Conservation (phyloP, 345 rosid species). For the Clarkia xantiana region DNA sequence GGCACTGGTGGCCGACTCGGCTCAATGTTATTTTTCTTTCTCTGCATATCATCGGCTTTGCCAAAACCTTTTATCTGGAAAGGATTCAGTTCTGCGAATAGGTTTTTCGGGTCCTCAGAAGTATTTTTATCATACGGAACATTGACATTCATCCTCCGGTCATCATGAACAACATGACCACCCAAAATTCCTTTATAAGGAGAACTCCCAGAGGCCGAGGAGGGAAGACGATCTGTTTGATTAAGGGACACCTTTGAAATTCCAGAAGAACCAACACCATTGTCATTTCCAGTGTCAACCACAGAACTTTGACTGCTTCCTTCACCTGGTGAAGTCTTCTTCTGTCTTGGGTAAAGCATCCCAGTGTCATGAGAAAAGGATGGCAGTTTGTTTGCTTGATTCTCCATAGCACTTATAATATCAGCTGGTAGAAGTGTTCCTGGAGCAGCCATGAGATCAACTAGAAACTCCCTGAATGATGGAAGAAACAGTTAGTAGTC, state of each 20-base stretch:
- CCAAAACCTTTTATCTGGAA: conserved; percentile 78
- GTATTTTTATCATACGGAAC: conserved; percentile 52
- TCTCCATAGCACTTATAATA: conserved; percentile 44
- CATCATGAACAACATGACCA: conserved; percentile 34
- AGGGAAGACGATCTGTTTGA: conserved; percentile 41
- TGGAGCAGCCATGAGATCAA: conserved; percentile 99
- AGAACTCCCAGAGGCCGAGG: conserved; percentile 31
- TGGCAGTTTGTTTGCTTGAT: conserved; percentile 33
- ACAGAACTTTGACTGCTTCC: conserved; percentile 46
- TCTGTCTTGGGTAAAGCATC: conserved; percentile 24
- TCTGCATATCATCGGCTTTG: conserved; percentile 49
- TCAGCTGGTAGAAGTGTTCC: conserved; percentile 99
- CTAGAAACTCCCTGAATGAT: conserved; percentile 84
- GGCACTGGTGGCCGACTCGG: conserved; percentile 65
- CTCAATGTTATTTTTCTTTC: conserved; percentile 34
- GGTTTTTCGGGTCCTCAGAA: conserved; percentile 57
- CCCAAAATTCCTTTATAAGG: conserved; percentile 51
- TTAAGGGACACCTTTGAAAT: conserved; percentile 25
- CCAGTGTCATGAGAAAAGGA: conserved; percentile 29
- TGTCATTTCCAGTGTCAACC: conserved; percentile 19
- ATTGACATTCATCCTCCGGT: conserved; percentile 56
- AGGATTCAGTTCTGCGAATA: conserved; percentile 91
- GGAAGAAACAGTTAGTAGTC: conserved; percentile 6
- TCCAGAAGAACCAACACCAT: conserved; percentile 43
- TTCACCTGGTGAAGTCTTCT: conserved; percentile 46